phyloP scores from a whole-genome alignment of 2,329 filamentous ascomycete species.

The Aureobasidium leucospermi region DNA sequence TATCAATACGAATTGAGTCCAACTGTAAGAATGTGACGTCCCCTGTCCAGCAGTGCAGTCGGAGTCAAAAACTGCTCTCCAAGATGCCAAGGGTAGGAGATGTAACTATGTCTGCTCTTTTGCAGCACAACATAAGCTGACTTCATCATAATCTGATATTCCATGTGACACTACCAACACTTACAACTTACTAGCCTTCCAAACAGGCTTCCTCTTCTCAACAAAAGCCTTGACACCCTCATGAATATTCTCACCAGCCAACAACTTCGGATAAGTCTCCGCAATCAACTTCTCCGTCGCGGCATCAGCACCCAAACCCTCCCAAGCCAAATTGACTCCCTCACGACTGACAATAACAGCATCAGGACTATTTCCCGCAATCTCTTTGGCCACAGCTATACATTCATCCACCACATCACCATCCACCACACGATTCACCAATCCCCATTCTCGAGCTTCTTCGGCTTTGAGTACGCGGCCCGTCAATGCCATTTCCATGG shows the following conservation, averaged over 20 bases:
- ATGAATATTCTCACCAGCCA: slow-evolving; percentile 63
- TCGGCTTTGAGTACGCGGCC: slow-evolving; percentile 53
- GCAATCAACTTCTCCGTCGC: slow-evolving; percentile 52
- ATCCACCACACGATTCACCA: slow-evolving; percentile 60
- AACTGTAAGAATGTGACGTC: too few species aligned
- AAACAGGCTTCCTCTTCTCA: slow-evolving; percentile 63
- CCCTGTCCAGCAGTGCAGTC: too few species aligned
- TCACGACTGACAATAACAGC: slow-evolving; percentile 66
- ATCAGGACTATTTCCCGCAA: slow-evolving; percentile 61
- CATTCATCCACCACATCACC: slow-evolving; percentile 49
- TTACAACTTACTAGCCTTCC: slow-evolving; percentile 44
- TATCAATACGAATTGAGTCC: too few species aligned
- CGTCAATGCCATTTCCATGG: slow-evolving; percentile 63
- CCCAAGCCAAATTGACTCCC: slow-evolving; percentile 67
- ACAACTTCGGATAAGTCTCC: slow-evolving; percentile 52
- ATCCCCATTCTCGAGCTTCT: slow-evolving; percentile 57
- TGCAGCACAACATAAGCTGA: too few species aligned
- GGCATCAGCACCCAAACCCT: slow-evolving; percentile 56
- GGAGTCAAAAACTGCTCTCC: too few species aligned
- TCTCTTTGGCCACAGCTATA: slow-evolving; percentile 51
- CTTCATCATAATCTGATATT: too few species aligned
- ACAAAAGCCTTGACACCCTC: slow-evolving; percentile 71
- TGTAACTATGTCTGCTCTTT: too few species aligned
- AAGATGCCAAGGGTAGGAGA: too few species aligned
- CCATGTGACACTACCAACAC: too few species aligned